These are phyloP conservation scores for Protomyces gravidus DNA, from an alignment of 1,139 yeast genomes.

Conservation along the genomic window DNA sequence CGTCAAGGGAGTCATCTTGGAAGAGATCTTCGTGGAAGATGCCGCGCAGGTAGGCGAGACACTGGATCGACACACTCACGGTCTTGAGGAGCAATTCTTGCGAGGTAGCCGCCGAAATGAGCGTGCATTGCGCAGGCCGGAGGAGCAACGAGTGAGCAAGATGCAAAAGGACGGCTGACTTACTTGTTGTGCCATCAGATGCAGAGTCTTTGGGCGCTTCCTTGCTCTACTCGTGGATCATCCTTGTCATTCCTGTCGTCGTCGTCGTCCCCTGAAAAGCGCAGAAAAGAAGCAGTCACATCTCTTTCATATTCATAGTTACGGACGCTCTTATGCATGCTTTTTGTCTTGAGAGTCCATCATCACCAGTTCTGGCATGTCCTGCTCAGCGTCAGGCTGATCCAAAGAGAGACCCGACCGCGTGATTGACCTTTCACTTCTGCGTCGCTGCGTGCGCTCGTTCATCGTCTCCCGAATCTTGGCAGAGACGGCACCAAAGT, in stretches of 20 bases:
- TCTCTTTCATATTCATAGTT: not conserved
- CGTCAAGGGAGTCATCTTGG: conserved; percentile 32
- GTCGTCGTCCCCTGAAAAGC: not conserved
- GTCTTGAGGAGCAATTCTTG: conserved; percentile 34
- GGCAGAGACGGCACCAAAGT: conserved; percentile 8
- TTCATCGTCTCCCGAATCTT: conserved; percentile 13
- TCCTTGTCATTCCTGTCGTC: no score
- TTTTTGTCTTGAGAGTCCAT: not conserved
- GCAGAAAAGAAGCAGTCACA: not conserved
- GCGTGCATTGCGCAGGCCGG: not conserved
- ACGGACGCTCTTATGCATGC: not conserved
- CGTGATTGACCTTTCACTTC: not conserved
- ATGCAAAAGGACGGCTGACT: not conserved
- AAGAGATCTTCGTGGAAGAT: conserved; percentile 33
- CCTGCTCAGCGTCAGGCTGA: no score
- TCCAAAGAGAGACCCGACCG: no score
- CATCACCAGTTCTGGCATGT: no score
- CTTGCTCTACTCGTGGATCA: no score
- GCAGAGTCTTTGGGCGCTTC: no score
- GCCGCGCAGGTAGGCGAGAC: conserved; percentile 34
- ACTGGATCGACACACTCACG: conserved; percentile 34
- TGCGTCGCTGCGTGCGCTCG: conserved; percentile 6
- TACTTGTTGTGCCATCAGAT: not conserved
- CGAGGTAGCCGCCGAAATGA: conserved; percentile 24
- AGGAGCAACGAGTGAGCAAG: not conserved